phyloP scores from a whole-genome alignment of 2,329 filamentous ascomycete species.

The Epicoccum sorghinum region DNA sequence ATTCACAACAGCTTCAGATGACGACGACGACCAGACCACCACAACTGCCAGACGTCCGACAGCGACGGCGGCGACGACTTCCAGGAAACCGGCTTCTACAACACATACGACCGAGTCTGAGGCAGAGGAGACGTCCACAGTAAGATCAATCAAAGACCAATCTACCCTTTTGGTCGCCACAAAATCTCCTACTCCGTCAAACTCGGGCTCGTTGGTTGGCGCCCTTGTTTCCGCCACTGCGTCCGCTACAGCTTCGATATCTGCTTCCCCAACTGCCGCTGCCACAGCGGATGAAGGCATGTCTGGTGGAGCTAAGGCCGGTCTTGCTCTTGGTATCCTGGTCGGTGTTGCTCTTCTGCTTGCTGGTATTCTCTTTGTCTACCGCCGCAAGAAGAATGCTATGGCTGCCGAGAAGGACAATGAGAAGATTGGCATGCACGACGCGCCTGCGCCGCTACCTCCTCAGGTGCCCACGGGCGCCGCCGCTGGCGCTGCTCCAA shows the following conservation, averaged over 20 bases:
- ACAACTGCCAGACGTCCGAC: slow-evolving; percentile 11
- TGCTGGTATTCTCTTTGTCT: slow-evolving; percentile 72
- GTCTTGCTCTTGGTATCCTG: slow-evolving; percentile 82
- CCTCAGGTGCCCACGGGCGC: slow-evolving; percentile 25
- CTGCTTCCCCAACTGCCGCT: slow-evolving; percentile 32
- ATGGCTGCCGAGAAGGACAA: slow-evolving; percentile 50
- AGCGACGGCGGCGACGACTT: slow-evolving; percentile 18
- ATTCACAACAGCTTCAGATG: slow-evolving; percentile 19
- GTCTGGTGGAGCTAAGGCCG: slow-evolving; percentile 68
- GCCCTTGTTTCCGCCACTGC: slow-evolving; percentile 26
- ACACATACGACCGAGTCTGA: slow-evolving; percentile 20
- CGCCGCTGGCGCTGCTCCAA: slow-evolving; percentile 34
- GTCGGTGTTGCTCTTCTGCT: slow-evolving; percentile 70
- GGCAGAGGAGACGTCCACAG: slow-evolving; percentile 22
- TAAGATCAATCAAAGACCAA: slow-evolving; percentile 23
- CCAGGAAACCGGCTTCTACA: slow-evolving; percentile 28
- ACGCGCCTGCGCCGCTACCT: slow-evolving; percentile 36
- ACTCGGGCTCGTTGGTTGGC: slow-evolving; percentile 20
- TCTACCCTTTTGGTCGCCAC: slow-evolving; percentile 38
- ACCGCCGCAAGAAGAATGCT: slow-evolving; percentile 74
- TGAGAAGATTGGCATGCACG: slow-evolving; percentile 49
- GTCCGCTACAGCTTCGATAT: slow-evolving; percentile 32
- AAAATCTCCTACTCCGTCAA: slow-evolving; percentile 28
- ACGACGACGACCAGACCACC: slow-evolving; percentile 18
- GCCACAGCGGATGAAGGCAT: slow-evolving; percentile 44